Evolutionary conservation across 768 basidiomycete species (phyloP).

Genomic region (Suillus fuscotomentosus): DNA sequence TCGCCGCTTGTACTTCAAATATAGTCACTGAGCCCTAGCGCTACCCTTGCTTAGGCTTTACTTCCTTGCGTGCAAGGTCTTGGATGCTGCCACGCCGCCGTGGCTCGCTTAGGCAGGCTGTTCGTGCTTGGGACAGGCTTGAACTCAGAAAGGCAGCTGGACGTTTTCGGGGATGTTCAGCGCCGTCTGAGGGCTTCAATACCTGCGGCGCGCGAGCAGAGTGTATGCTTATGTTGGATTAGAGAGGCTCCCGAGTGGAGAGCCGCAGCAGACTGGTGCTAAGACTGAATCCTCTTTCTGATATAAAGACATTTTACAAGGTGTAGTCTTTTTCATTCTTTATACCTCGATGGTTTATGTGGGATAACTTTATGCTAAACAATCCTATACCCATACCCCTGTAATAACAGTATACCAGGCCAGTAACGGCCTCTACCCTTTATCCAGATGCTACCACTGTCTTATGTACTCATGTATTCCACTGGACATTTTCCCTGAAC

Average conservation of each 20-base stretch:
- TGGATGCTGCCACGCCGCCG: conserved; percentile 26
- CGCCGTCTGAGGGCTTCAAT: conserved; percentile 28
- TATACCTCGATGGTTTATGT: background rate
- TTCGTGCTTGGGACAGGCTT: conserved; percentile 30
- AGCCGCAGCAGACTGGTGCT: background rate
- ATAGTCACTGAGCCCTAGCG: background rate
- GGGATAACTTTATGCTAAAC: background rate
- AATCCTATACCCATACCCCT: background rate
- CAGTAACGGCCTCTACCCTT: background rate
- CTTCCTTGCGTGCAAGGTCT: conserved; percentile 12
- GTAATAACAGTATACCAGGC: background rate
- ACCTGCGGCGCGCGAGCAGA: conserved; percentile 20
- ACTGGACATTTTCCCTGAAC: too few relatives aligned
- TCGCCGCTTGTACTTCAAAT: background rate
- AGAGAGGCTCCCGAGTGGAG: background rate
- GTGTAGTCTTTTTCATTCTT: background rate
- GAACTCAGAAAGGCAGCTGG: conserved; percentile 24
- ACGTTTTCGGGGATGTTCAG: conserved; percentile 26
- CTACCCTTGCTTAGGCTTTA: conserved; percentile 4
- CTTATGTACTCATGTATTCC: background rate
- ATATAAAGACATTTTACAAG: background rate
- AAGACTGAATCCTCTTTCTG: background rate
- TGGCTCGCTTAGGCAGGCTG: conserved; percentile 23
- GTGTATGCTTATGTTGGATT: conserved; percentile 34
- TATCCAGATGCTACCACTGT: background rate